A percentile compares a stretch with the other conserved stretches of the same genome.
Evolutionary conservation across 1,284 basidiomycete species (phyloP).

Genomic region (Salmacisia buchloeana): DNA sequence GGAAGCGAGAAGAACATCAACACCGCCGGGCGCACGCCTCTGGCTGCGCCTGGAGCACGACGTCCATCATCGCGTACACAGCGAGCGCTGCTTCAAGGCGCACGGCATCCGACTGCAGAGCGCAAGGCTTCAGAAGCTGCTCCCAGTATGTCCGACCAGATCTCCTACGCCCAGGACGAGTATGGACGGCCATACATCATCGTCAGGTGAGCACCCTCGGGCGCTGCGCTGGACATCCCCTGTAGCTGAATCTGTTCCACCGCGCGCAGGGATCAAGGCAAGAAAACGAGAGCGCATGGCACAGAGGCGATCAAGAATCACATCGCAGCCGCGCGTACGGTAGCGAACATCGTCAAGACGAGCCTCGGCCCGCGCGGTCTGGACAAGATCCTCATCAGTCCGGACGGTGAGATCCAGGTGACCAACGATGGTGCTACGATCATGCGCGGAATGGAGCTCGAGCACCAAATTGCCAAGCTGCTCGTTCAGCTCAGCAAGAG

Average conservation of each 20-base stretch:
- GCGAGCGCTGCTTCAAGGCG: too few species aligned
- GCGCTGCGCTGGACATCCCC: not conserved
- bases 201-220: constrained; percentile 53
- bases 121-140: too few species aligned
- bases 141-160: constrained; percentile 22
- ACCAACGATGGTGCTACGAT: constrained; percentile 86
- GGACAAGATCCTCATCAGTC: constrained; percentile 97
- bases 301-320: constrained; percentile 81
- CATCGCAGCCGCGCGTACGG: constrained; percentile 76
- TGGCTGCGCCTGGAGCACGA: too few species aligned
- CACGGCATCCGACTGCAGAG: too few species aligned
- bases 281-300: constrained; percentile 89
- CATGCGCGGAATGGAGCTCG: constrained; percentile 62
- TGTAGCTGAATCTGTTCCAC: not conserved
- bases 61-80: too few species aligned
- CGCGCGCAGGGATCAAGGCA: constrained; percentile 70
- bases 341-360: constrained; percentile 90
- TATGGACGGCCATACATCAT: constrained; percentile 97
- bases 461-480: constrained; percentile 96
- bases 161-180: constrained; percentile 56
- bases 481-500: constrained; percentile 93
- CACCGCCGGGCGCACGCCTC: too few species aligned
- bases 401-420: constrained; percentile 97
- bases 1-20: too few species aligned
- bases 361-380: constrained; percentile 91